These are phyloP conservation scores for Atkinsonella hypoxylon DNA, from an alignment of 2,329 filamentous ascomycete species.

Conservation along the genomic window DNA sequence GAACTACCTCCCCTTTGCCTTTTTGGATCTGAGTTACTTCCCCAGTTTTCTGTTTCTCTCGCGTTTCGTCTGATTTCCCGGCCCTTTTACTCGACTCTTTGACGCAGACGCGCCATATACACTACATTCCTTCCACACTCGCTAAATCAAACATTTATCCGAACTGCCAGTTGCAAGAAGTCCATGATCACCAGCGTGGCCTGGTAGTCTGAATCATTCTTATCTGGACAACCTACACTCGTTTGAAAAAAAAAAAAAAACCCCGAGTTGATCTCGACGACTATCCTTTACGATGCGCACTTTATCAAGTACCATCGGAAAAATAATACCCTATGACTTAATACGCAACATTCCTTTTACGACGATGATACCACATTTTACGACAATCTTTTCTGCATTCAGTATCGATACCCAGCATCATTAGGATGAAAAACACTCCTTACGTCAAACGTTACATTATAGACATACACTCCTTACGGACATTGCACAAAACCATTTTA, in stretches of 20 bases:
- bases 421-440: conserved; percentile 33
- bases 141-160: conserved; percentile 14
- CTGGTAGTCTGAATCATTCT: not conserved
- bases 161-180: not conserved
- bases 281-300: conserved; percentile 16
- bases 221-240: not conserved
- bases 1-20: conserved; percentile 11
- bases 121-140: conserved; percentile 25
- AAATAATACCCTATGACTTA: conserved; percentile 14
- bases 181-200: not conserved
- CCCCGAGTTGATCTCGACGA: conserved; percentile 19
- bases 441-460: conserved; percentile 16
- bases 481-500: conserved; percentile 1
- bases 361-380: conserved; percentile 17
- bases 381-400: conserved; percentile 4
- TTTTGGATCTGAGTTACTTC: conserved; percentile 12
- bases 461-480: conserved; percentile 10
- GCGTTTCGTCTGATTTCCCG: no score
- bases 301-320: no score
- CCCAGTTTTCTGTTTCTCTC: no score
- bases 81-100: not conserved
- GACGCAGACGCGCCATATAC: conserved; percentile 25
- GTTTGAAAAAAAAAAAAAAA: not conserved
- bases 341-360: conserved; percentile 23
- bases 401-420: conserved; percentile 8